phyloP scores from a whole-genome alignment of 2,329 filamentous ascomycete species.

The Xylariaceae sp. region DNA sequence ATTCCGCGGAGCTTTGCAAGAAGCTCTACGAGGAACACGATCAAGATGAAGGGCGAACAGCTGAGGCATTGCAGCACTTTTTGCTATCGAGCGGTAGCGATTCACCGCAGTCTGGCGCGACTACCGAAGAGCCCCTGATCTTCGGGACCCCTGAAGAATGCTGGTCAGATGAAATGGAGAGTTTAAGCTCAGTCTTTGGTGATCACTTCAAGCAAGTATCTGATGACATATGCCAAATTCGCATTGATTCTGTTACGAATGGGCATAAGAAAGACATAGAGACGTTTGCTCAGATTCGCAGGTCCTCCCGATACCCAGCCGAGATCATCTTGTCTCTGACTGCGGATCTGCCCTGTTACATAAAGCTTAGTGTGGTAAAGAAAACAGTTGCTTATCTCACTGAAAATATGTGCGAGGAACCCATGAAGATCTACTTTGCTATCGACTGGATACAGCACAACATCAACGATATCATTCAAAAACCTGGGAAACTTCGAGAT shows the following conservation, averaged over 20 bases:
- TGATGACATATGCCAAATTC: conserved; percentile 63
- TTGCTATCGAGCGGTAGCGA: conserved; percentile 49
- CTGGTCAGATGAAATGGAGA: conserved; percentile 83
- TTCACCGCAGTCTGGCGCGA: conserved; percentile 26
- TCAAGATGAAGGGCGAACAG: conserved; percentile 70
- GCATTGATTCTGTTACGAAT: conserved; percentile 53
- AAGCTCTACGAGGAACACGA: conserved; percentile 65
- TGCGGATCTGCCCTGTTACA: conserved; percentile 78
- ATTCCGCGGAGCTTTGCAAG: conserved; percentile 76
- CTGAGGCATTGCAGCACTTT: conserved; percentile 70
- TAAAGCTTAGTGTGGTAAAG: conserved; percentile 81
- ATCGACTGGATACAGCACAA: conserved; percentile 89
- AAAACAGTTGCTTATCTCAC: conserved; percentile 67
- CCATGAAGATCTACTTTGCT: conserved; percentile 82
- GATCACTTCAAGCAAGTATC: conserved; percentile 61
- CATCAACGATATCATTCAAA: conserved; percentile 74
- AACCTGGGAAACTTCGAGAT: conserved; percentile 76
- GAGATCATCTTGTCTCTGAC: conserved; percentile 64
- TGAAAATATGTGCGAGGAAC: conserved; percentile 69
- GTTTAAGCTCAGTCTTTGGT: conserved; percentile 80
- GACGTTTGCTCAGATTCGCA: conserved; percentile 61
- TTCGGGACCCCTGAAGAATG: conserved; percentile 52
- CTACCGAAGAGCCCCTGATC: conserved; percentile 42
- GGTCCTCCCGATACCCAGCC: conserved; percentile 67
- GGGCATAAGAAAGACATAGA: conserved; percentile 47